Base-by-base conservation (phyloP, 768 basidiomycete genomes). In the Lentinula lateritia region DNA sequence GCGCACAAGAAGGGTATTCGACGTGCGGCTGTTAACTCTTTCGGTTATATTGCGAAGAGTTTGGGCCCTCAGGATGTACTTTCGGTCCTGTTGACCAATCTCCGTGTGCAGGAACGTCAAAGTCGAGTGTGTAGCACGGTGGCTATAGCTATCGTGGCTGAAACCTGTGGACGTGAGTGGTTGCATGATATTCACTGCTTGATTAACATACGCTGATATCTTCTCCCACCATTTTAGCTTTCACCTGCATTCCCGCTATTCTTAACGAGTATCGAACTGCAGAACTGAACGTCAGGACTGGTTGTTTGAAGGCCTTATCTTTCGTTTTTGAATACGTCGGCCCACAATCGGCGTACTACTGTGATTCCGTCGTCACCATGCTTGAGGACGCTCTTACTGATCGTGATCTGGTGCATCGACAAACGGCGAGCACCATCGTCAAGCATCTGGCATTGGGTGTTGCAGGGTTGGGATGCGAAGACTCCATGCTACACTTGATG, bases 281-380 rank as follows among this genome's bases (percentile, higher is more conserved):
- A 0, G 97, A 99, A 71, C 83, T 99, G 64, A 99, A 99, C 74
- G 97, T 99, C 52, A 91, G 97, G 58, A 99, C 96, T 2, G 97
- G 97, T 63, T 99, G 97, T 83, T 81, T 99, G 65, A 99, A 98
- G 74, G 96, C 97, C 1, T 81, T 99, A 18, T 95, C 97, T 0
- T 99, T 98, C 81, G 93, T 99, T 58, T 99, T 98, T 71, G 97
- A 98, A 81, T 99, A 99, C 69, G 95, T 98, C 65, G 97, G 97
- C 2, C 92, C 87, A 52, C 97, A 92, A 77, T 98, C 95, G 56
- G 95, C 87, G 15, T 97, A 96, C 76, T 99, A 98, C 72, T 90
- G 89, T 69, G 93, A 98, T 75, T 97, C 95, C 0, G 95, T 98
- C 41, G 92, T 98, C 58, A 96, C 95, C 13, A 93, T 98, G 86